Base-by-base conservation (phyloP, 371 early-diverging fungal species). In the Rhizopus microsporus region DNA sequence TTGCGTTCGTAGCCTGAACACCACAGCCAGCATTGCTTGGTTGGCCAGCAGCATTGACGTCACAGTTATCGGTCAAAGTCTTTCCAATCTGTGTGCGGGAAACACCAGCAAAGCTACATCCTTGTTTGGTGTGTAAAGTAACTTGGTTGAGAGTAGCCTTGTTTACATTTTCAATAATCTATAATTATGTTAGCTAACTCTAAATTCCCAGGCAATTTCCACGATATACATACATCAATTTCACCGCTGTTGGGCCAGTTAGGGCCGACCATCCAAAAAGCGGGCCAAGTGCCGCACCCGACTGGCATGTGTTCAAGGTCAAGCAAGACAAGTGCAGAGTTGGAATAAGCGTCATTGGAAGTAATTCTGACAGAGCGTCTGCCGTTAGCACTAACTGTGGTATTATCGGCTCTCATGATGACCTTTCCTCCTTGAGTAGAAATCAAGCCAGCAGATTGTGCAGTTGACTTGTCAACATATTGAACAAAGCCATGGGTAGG, bases 401-500 rank as follows among this genome's bases (percentile, higher is more conserved):
- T 59, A 40, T 60, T 54, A 42, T 65, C 67, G n/a, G 67, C 45
- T 29, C 45, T 49, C 34, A 63, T 54, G 16, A 58, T 51, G 5
- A 45, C 42, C 16, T 57, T 60, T 32, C 38, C 39, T 15, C 58
- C 52, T 46, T 60, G 56, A 15, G 38, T 51, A 23, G 38, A 67
- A 13, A 52, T 39, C 52, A 60, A 47, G 17, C 17, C 15, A 30
- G 29, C 23, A 10, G 46, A 13, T 10, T 49, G 40, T 6, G 80
- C 82, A 4, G 53, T 63, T 1, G 43, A 15, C n/a, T 60, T 37
- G 40, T 69, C 57, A 3, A 77, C 65, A 30, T 81, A 81, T 17
- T 75, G 30, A 5, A 81, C 81, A 42, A 63, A 56, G 3, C 82
- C 80, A 38, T 80, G 65, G 13, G 78, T 75, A n/a, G 80, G 80